Evolutionary conservation across 192 early-diverging fungal genomes (phyloP).

Genomic region (Backusella mclennaniae): DNA sequence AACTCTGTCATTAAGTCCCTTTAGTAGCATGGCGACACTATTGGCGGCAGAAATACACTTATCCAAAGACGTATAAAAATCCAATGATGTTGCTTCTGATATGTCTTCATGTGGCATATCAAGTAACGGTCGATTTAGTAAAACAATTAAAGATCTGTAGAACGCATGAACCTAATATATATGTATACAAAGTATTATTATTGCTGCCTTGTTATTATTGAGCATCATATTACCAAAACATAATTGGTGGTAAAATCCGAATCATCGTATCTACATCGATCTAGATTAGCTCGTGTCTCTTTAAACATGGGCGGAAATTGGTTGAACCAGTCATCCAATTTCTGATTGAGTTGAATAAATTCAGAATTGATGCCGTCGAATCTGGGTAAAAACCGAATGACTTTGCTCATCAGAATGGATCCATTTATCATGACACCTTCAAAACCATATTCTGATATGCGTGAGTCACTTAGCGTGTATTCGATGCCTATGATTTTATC

Average conservation of each 20-base stretch:
- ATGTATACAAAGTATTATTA: not conserved
- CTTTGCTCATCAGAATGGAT: constrained; percentile 39
- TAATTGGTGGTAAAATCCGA: constrained; percentile 15
- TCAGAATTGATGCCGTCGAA: constrained; percentile 38
- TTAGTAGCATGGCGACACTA: constrained; percentile 38
- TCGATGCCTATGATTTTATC: not conserved
- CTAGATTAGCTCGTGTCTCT: constrained; percentile 38
- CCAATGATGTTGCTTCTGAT: constrained; percentile 17
- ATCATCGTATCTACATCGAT: constrained; percentile 21
- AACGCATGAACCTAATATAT: constrained; percentile 32
- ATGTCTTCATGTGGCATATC: constrained; percentile 23
- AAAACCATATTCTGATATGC: not conserved
- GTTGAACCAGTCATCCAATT: constrained; percentile 40
- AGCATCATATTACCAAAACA: not conserved
- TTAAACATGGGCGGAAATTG: constrained; percentile 28
- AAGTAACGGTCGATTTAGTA: constrained; percentile 48
- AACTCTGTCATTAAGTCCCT: constrained; percentile 25
- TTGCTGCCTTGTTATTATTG: no score
- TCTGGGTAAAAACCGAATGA: constrained; percentile 44
- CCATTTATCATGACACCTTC: not conserved
- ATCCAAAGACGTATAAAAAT: constrained; percentile 31
- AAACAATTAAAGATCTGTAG: constrained; percentile 38
- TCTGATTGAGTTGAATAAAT: constrained; percentile 39
- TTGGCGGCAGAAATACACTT: constrained; percentile 41
- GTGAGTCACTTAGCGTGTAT: not conserved